phyloP scores from a whole-genome alignment of 2,329 filamentous ascomycete species.

The Claviceps sp. region DNA sequence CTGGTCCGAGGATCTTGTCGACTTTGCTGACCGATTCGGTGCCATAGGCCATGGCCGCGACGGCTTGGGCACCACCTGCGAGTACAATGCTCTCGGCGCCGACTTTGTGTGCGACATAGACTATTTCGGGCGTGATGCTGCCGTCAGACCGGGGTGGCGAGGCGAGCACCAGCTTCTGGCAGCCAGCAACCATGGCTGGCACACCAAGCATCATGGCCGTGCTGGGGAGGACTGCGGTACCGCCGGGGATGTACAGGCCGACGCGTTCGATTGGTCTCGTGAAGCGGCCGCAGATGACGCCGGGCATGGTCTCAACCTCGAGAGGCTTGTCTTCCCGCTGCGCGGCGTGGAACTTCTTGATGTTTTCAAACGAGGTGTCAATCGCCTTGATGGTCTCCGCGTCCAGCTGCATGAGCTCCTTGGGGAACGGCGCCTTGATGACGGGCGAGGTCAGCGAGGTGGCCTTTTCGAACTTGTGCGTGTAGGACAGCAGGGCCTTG shows the following conservation, averaged over 20 bases:
- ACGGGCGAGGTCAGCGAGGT: conserved; percentile 83
- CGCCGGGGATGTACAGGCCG: conserved; percentile 91
- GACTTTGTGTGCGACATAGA: conserved; percentile 94
- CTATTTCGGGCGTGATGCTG: conserved; percentile 87
- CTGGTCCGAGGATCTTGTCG: conserved; percentile 95
- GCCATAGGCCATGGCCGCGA: conserved; percentile 94
- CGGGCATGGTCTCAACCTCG: conserved; percentile 92
- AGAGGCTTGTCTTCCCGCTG: conserved; percentile 76
- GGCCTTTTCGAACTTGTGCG: conserved; percentile 95
- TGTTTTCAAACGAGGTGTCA: conserved; percentile 87
- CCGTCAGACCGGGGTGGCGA: conserved; percentile 84
- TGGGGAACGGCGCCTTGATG: conserved; percentile 75
- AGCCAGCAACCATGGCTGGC: conserved; percentile 93
- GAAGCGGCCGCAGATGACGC: conserved; percentile 88
- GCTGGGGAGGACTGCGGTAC: conserved; percentile 91
- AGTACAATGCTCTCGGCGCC: conserved; percentile 92
- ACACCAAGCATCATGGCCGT: conserved; percentile 97
- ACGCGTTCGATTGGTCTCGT: conserved; percentile 85
- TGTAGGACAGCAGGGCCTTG: conserved; percentile 78
- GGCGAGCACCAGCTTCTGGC: conserved; percentile 85
- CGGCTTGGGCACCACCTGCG: conserved; percentile 86
- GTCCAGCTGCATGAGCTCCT: conserved; percentile 71
- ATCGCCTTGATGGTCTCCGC: conserved; percentile 84
- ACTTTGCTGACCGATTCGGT: conserved; percentile 92
- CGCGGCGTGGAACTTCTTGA: conserved; percentile 82